Percentiles rank a stretch among this genome's conserved stretches.
Evolutionary conservation across 2,329 filamentous ascomycete genomes (phyloP).

Genomic region (Botryosphaeria dothidea): DNA sequence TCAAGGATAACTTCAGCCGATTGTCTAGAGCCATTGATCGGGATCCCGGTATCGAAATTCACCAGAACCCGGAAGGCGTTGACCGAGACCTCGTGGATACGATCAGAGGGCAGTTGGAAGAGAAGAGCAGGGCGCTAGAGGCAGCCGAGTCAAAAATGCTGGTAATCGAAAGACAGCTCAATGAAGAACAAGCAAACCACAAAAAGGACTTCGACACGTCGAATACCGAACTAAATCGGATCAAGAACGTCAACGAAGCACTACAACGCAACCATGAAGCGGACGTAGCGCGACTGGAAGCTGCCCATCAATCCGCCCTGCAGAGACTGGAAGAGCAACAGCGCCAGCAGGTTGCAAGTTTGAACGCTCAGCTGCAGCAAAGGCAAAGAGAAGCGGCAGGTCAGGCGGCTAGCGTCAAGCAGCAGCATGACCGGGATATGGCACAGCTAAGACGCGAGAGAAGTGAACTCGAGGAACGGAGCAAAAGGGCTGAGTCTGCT

Average conservation of each 20-base stretch:
- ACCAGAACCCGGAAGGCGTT: conserved; percentile 83
- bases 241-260: conserved; percentile 69
- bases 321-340: conserved; percentile 51
- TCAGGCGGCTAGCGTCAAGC: conserved; percentile 30
- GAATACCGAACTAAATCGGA: conserved; percentile 49
- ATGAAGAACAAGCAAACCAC: conserved; percentile 74
- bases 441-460: conserved; percentile 28
- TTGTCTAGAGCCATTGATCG: conserved; percentile 83
- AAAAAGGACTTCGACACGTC: conserved; percentile 59
- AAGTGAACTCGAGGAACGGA: conserved; percentile 30
- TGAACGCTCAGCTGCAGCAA: conserved; percentile 39
- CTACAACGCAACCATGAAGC: conserved; percentile 70
- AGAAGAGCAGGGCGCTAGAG: conserved; percentile 64
- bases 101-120: conserved; percentile 73
- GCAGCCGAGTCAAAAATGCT: conserved; percentile 59
- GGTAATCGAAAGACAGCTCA: conserved; percentile 57
- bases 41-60: conserved; percentile 77
- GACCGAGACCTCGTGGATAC: conserved; percentile 92
- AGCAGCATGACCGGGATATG: conserved; percentile 37
- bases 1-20: conserved; percentile 94
- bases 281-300: conserved; percentile 57
- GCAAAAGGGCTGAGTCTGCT: conserved; percentile 24
- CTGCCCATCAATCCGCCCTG: conserved; percentile 33
- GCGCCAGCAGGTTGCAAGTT: conserved; percentile 40
- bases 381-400: conserved; percentile 30